These are phyloP conservation scores for Lactarius indigo DNA, from an alignment of 768 basidiomycete species.

Conservation along the genomic window DNA sequence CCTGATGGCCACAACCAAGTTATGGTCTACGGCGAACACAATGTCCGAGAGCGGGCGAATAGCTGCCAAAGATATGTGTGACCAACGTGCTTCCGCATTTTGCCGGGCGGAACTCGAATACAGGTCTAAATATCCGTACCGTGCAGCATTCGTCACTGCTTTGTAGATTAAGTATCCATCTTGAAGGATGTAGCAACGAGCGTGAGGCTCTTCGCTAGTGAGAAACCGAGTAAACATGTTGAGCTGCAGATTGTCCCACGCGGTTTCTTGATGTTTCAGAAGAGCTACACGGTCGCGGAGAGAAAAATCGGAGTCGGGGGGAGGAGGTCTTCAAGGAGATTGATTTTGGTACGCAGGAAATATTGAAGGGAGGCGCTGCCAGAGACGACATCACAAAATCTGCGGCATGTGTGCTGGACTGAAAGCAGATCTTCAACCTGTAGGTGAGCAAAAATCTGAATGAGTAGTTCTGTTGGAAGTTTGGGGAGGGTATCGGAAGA, in stretches of 20 bases:
- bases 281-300: background rate
- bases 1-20: constrained; percentile 12
- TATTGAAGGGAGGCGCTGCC: background rate
- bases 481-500: background rate
- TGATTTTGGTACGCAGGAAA: background rate
- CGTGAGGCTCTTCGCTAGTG: background rate
- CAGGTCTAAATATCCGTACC: constrained; percentile 15
- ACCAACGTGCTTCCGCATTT: constrained; percentile 1
- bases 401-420: constrained; percentile 2
- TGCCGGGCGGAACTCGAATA: background rate
- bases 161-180: constrained; percentile 10
- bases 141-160: background rate
- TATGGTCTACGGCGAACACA: constrained; percentile 13
- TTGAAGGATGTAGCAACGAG: background rate
- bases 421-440: background rate
- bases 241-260: background rate
- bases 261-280: background rate
- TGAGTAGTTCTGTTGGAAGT: constrained; percentile 1
- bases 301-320: background rate
- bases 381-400: background rate
- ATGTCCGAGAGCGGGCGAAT: background rate
- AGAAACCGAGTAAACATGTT: background rate
- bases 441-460: background rate
- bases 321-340: background rate
- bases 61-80: background rate